Evolutionary conservation across 495 filamentous ascomycete genomes (phyloP), one percentile per base, ranked within the genome.

Genomic region (Talaromyces liani): DNA sequence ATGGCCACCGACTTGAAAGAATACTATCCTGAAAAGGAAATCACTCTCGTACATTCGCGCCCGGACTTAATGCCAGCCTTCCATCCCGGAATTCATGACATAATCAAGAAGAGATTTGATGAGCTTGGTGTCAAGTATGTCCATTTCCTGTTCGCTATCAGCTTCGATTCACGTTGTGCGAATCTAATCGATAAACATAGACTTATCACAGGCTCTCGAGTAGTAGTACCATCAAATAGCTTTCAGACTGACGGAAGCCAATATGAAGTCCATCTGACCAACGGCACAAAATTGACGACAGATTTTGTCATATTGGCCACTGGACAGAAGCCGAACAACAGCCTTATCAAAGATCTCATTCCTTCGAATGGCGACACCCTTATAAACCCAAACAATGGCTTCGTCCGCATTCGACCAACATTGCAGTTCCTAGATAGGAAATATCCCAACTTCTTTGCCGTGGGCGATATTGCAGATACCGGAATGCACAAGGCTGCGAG

Each of bases 391-490:
- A 67, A 76, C n/a, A 80, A 78, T 60, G 76, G 79, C 7, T 76
- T 77, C 54, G 80, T 87, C 66, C 77, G 77, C 7, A 79, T 86
- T 49, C 71, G 78, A 33, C 77, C 80, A 0, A 88, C 84, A 0
- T 71, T 88, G 66, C 86, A 87, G 66, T 75, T 88, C 53, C 60
- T 69, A 1, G 79, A 83, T 66, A 68, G 71, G 5, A 62, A 74
- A n/a, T 73, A 80, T 41, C 70, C 77, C 0, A 75, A 85, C 55
- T 66, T 88, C 2, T 88, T 84, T 63, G 82, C 79, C 0, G 76
- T 85, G 10, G 86, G 86, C 1, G 86, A 88, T 65, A 85, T 88
- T 24, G 84, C 85, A 6, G 80, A 84, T 53, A 84, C 84, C 1
- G 79, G 80, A 16, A 79, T 80, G 1, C 79, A 80, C 41, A 85